Conservation (phyloP, 1,139 yeast species). For the Candida sojae region DNA sequence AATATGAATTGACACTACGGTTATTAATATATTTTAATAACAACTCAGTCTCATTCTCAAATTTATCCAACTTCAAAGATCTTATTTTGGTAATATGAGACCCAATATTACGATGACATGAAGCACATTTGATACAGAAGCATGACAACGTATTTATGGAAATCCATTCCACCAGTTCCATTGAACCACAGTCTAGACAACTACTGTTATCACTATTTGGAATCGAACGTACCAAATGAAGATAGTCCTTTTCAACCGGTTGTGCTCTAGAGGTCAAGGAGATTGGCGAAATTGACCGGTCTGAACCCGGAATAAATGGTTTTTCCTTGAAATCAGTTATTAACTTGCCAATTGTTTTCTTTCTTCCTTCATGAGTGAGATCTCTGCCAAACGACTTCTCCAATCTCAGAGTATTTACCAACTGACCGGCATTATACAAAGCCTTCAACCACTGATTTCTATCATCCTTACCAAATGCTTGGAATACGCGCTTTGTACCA, state of each 20-base stretch:
- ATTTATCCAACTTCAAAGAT: conserved; percentile 53
- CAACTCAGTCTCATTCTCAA: conserved; percentile 41
- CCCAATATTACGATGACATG: conserved; percentile 55
- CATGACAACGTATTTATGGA: conserved; percentile 73
- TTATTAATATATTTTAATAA: conserved; percentile 47
- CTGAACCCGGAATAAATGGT: conserved; percentile 21
- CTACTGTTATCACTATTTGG: conserved; percentile 55
- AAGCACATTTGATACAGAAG: conserved; percentile 81
- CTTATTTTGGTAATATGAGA: conserved; percentile 51
- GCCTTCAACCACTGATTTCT: conserved; percentile 70
- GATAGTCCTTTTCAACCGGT: conserved; percentile 25
- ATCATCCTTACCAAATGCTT: conserved; percentile 73
- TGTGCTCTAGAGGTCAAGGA: conserved; percentile 31
- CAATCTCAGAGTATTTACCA: conserved; percentile 32
- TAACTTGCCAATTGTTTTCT: conserved; percentile 15
- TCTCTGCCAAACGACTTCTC: conserved; percentile 11
- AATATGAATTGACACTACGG: conserved; percentile 32
- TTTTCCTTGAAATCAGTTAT: conserved; percentile 17
- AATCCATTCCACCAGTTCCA: conserved; percentile 80
- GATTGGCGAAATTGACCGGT: conserved; percentile 33
- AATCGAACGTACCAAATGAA: conserved; percentile 46
- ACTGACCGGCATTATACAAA: conserved; percentile 51
- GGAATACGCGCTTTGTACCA: conserved; percentile 72
- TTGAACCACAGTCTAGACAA: conserved; percentile 81
- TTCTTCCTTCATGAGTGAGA: conserved; percentile 6